Evolutionary conservation across 371 early-diverging fungal species (phyloP), one percentile per base, ranked within the genome.

Genomic region (Circinella minor): DNA sequence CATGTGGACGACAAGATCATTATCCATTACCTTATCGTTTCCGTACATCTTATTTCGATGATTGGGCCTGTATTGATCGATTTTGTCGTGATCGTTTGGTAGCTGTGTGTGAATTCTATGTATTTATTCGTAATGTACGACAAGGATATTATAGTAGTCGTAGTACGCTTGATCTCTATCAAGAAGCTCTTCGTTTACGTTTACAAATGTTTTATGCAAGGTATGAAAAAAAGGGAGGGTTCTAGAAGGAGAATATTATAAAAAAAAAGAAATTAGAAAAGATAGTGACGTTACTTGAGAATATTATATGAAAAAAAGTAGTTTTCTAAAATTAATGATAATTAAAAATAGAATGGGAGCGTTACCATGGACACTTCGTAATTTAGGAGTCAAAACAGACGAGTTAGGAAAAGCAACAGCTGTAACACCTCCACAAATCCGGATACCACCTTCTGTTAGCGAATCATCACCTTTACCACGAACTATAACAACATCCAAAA

Each of bases 91-190:
- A 95, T 79, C 86, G 96, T 11, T 71, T 97, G 10, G 94, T 97
- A 4, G 93, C 96, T 6, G 95, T 91, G 4, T 93, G 95, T 73
- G 98, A 97, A 73, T 97, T 97, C 71, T 97, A 95, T 79, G 91
- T 92, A 15, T 94, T 97, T 77, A 91, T 96, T 63, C 89, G 95
- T 46, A 93, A 95, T 70, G 82, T 97, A 39, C 88, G 93, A 61
- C 92, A 93, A 71, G 96, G 98, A 0, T 82, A 93, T 17, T 96
- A 93, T 79, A 83, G 89, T 36, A 90, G 87, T 68, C 89, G 95
- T 60, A 81, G 81, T 3, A 81, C 89, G 15, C 89, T 86, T 73
- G 96, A 95, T 55, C 75, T 97, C 15, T 95, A 91, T 75, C 80
- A 88, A 46, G 97, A 97, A 75, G 87, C 91, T 14, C 84, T 94